phyloP scores from a whole-genome alignment of 306 rosid genomes.

The peach (Prunus persica) region Prunus_persica_NCBIv2 NC_034010.1:22903001-22903500 shows the following conservation, averaged over 20 bases:
- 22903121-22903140: not conserved
- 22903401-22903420: slow-evolving; percentile 63
- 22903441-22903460: slow-evolving; percentile 44
- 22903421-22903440: slow-evolving; percentile 48
- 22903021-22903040: not conserved
- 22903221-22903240: not conserved
- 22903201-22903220: not conserved
- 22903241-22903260: not conserved
- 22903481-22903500: slow-evolving; percentile 67
- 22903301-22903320: too few species aligned
- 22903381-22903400: slow-evolving; percentile 70
- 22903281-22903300: too few species aligned
- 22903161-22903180: slow-evolving; percentile 1
- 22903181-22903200: not conserved
- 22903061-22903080: too few species aligned
- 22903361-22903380: not conserved
- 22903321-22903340: too few species aligned
- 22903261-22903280: not conserved
- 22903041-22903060: not conserved
- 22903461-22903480: slow-evolving; percentile 51
- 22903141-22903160: slow-evolving; percentile 15
- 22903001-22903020: not conserved
- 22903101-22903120: too few species aligned
- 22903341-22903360: not conserved
- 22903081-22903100: not conserved